Base-by-base conservation (phyloP, 2,329 filamentous ascomycete genomes). In the Talaromyces sp. region DNA sequence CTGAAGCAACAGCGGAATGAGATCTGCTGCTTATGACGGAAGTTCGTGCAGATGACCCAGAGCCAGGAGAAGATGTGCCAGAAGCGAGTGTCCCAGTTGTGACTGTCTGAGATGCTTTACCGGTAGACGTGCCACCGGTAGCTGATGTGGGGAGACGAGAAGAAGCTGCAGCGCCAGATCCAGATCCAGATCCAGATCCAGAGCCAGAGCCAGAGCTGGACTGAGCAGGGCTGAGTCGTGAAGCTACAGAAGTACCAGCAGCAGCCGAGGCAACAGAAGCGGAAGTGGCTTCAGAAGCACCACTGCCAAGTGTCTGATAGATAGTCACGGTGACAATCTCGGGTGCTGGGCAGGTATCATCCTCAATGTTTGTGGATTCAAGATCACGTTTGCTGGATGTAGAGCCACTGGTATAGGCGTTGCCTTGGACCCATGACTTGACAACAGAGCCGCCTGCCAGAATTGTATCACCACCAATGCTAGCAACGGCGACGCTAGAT, bases 371-470 rank as follows among this genome's bases (percentile, higher is more conserved):
- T 8, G 33, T 16, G 27, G 61, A 31, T 13, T 60, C 37, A 2
- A 56, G 37, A 43, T 57, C 52, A 24, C 66, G 66, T 57, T 67
- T 67, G 37, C 56, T 63, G 7, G 67, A 48, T 3, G 69, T 64
- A 31, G 68, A 45, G 19, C 60, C 63, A 19, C 77, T 75, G 8
- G 74, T 82, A 78, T 96, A 94, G 54, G 87, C 82, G 68, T 90
- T 89, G 59, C 95, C 95, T 77, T 97, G 93, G 24, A 88, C 83
- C 85, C 90, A 99, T 5, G 88, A 88, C 2, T 81, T 76, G 65
- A 97, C 83, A 68, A 88, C 85, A 56, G 84, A 81, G 71, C 90
- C 90, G 66, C 92, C 92, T 2, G 82, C 79, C 35, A 97, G 84
- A 52, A 97, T 81, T 4, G 79, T 77, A 50, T 84, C 81, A 54